Percentiles rank a stretch among this genome's conserved stretches.
These are phyloP conservation scores for Calonectria montana DNA, from an alignment of 2,329 filamentous ascomycete genomes.

Conservation along the genomic window DNA sequence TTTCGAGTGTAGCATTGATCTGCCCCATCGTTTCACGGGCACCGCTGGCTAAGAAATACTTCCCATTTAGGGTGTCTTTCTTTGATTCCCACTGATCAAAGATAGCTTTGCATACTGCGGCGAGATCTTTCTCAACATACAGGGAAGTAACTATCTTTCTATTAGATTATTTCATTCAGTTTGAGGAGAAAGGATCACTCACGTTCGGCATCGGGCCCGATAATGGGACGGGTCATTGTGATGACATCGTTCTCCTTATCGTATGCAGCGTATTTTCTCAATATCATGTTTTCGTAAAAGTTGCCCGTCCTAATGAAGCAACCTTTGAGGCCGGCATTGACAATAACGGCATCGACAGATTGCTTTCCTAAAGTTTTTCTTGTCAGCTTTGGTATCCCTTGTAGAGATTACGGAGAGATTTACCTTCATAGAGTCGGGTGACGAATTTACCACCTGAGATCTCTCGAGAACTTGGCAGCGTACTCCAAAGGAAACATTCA, in stretches of 20 bases:
- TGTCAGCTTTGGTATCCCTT: background rate
- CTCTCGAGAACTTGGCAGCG: background rate
- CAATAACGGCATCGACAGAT: background rate
- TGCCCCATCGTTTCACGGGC: background rate
- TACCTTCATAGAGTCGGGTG: background rate
- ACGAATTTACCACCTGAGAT: background rate
- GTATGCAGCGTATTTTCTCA: background rate
- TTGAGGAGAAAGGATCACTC: background rate
- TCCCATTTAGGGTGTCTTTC: background rate
- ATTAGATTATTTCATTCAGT: no score
- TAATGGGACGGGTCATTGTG: background rate
- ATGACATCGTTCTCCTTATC: background rate
- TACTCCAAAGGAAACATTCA: background rate
- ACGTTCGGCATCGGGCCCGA: background rate
- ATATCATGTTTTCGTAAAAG: background rate
- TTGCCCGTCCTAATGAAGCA: background rate
- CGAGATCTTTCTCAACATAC: background rate
- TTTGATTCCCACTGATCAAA: background rate
- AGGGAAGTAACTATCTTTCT: background rate
- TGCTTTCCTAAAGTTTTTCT: background rate
- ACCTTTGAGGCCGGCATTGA: background rate
- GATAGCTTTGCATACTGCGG: background rate
- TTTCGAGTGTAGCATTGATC: background rate
- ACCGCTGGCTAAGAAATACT: background rate
- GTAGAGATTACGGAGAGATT: background rate